Conservation (phyloP, 2,329 filamentous ascomycete genomes). For the Monilinia polystroma region DNA sequence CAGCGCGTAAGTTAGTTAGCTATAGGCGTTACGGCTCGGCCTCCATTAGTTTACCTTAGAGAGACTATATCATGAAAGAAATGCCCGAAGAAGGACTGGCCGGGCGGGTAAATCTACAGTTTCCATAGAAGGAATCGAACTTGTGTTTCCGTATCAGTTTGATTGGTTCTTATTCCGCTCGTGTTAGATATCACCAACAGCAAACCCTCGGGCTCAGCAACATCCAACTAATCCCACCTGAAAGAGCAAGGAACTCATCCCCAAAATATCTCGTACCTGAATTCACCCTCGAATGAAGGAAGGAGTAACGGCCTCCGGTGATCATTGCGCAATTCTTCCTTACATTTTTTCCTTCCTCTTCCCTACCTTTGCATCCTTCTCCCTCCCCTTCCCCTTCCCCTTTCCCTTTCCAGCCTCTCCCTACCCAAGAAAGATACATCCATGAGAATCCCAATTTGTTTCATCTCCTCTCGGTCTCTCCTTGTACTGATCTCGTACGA, state of each 20-base stretch:
- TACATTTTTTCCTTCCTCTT: neutral
- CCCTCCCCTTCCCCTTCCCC: too few relatives aligned
- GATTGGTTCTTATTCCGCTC: slow-evolving; percentile 5
- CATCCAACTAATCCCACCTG: neutral
- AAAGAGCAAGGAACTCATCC: neutral
- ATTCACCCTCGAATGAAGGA: neutral
- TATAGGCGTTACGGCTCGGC: neutral
- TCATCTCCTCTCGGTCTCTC: slow-evolving; percentile 13
- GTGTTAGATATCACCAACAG: slow-evolving; percentile 1
- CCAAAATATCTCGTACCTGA: slow-evolving; percentile 5
- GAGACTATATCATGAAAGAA: neutral
- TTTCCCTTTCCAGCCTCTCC: neutral
- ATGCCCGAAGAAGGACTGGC: neutral
- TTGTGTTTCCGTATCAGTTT: neutral
- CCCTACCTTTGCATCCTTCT: neutral
- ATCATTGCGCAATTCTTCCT: slow-evolving; percentile 21
- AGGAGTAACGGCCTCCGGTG: slow-evolving; percentile 1
- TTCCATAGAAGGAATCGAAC: slow-evolving; percentile 1
- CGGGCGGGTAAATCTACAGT: slow-evolving; percentile 3
- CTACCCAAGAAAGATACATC: neutral
- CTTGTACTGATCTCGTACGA: neutral
- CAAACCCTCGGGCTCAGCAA: slow-evolving; percentile 1
- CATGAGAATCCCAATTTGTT: neutral
- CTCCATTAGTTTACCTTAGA: neutral
- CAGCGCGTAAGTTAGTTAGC: neutral